A percentile compares a stretch with the other conserved stretches of the same genome.
Evolutionary conservation across 805 yeast genomes (phyloP).

Genomic region (Priceomyces castillae): DNA sequence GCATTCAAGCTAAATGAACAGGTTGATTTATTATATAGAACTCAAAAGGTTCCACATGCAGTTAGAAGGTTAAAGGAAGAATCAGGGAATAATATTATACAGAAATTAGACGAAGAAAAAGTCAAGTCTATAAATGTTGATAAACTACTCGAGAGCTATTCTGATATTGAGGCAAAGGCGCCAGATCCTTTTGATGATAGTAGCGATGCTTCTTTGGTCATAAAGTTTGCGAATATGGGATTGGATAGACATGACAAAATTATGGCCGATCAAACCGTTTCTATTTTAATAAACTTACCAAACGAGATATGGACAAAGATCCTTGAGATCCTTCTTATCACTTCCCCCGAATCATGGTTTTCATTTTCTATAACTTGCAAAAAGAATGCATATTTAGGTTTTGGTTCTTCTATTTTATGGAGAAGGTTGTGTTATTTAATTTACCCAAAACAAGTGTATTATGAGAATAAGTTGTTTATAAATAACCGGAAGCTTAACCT

Average conservation of each 20-base stretch:
- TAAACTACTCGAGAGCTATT: slow-evolving; percentile 36
- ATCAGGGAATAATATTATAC: slow-evolving; percentile 27
- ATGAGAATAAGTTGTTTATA: slow-evolving; percentile 37
- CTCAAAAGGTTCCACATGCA: slow-evolving; percentile 46
- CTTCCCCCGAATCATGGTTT: slow-evolving; percentile 65
- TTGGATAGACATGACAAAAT: slow-evolving; percentile 18
- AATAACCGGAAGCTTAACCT: slow-evolving; percentile 24
- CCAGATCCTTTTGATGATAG: slow-evolving; percentile 18
- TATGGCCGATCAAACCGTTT: slow-evolving; percentile 25
- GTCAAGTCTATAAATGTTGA: slow-evolving; percentile 43
- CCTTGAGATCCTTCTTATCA: slow-evolving; percentile 43
- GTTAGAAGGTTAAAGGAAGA: slow-evolving; percentile 23
- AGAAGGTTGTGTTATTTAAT: slow-evolving; percentile 46
- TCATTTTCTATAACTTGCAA: slow-evolving; percentile 58
- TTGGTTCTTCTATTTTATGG: slow-evolving; percentile 50
- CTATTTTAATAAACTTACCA: slow-evolving; percentile 41
- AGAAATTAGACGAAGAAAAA: slow-evolving; percentile 32
- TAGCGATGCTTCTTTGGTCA: slow-evolving; percentile 17
- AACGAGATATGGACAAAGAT: slow-evolving; percentile 57
- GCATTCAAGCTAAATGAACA: slow-evolving; percentile 60
- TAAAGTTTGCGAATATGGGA: slow-evolving; percentile 26
- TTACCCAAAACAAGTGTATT: slow-evolving; percentile 55
- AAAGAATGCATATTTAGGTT: slow-evolving; percentile 55
- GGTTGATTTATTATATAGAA: slow-evolving; percentile 69
- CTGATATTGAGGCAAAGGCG: slow-evolving; percentile 25